Percentiles rank a stretch among this genome's conserved stretches.
phyloP scores from a whole-genome alignment of 805 yeast species.

The Suhomyces prunicola region DNA sequence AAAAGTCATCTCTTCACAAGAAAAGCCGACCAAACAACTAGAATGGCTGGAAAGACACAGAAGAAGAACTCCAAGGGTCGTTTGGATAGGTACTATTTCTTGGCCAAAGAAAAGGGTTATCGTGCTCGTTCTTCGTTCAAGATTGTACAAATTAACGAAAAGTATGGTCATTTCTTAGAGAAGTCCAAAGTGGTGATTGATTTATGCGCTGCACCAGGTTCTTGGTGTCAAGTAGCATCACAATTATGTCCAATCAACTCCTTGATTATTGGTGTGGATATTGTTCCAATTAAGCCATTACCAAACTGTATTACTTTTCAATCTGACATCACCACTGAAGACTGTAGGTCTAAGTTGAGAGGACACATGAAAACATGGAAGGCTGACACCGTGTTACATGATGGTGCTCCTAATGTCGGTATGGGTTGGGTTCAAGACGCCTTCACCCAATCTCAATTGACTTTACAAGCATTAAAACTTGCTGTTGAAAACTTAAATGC shows the following conservation, averaged over 20 bases:
- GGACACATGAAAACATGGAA: constrained; percentile 99
- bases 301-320: constrained; percentile 94
- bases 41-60: constrained; percentile 80
- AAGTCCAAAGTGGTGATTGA: constrained; percentile 95
- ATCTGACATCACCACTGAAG: constrained; percentile 96
- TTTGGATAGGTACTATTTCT: constrained; percentile 92
- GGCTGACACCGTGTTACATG: constrained; percentile 96
- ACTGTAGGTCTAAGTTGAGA: constrained; percentile 89
- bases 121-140: constrained; percentile 99
- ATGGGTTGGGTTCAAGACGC: constrained; percentile 99
- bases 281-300: constrained; percentile 94
- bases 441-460: constrained; percentile 93
- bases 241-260: constrained; percentile 90
- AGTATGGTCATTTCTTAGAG: constrained; percentile 91
- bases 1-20: not conserved
- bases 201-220: constrained; percentile 98
- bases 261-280: constrained; percentile 96
- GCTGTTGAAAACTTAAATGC: constrained; percentile 90
- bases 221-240: constrained; percentile 99
- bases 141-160: constrained; percentile 90
- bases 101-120: constrained; percentile 97
- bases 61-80: constrained; percentile 98
- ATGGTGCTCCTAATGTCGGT: constrained; percentile 99
- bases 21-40: not conserved
- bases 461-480: constrained; percentile 85